Conservation (phyloP, 2,329 filamentous ascomycete species). For the Aspergillus brasiliensis region DNA sequence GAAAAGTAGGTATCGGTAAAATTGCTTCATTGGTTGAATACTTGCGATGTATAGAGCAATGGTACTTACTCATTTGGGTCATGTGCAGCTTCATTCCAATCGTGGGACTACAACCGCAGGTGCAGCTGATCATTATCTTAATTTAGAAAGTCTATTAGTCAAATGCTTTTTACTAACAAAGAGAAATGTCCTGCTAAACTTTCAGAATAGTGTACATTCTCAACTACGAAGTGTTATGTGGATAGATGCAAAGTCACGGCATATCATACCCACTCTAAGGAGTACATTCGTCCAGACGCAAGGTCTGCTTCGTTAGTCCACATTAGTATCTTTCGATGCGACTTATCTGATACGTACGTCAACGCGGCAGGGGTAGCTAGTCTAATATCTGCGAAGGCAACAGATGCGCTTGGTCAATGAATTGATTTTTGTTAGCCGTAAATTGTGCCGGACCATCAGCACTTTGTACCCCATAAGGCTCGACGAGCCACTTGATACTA, state of each 20-base stretch:
- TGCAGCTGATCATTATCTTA: constrained; percentile 2
- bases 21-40: not conserved
- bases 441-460: not conserved
- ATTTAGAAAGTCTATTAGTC: not conserved
- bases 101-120: not conserved
- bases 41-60: too few relatives aligned
- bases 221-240: too few relatives aligned
- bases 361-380: constrained; percentile 3
- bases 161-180: not conserved
- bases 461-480: not conserved
- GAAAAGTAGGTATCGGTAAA: not conserved
- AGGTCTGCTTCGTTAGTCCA: not conserved
- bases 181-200: too few relatives aligned
- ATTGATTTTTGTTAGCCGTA: not conserved
- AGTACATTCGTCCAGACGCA: not conserved
- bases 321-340: constrained; percentile 3
- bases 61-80: not conserved
- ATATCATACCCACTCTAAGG: not conserved
- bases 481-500: not conserved
- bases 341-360: constrained; percentile 5
- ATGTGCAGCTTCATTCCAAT: not conserved
- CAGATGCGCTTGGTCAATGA: not conserved
- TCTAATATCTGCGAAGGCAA: not conserved
- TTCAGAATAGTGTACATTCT: not conserved
- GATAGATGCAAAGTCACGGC: too few relatives aligned